Evolutionary conservation across 169 alveolate genomes (phyloP).

Genomic region (Babesia divergens): DNA sequence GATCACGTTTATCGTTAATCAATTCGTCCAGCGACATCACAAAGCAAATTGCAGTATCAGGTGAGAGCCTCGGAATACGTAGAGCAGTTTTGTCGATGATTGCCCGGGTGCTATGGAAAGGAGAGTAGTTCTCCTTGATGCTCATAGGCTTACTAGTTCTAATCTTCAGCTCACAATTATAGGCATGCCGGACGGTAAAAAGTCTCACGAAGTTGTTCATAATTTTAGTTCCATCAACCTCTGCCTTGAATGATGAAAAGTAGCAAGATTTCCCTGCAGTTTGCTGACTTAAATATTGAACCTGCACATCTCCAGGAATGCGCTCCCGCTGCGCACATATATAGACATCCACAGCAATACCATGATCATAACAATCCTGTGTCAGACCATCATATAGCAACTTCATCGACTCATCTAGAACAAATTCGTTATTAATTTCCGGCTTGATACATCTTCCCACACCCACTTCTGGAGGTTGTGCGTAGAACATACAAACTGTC

Average conservation of each 20-base stretch:
- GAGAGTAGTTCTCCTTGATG: constrained; percentile 61
- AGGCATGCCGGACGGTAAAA: constrained; percentile 55
- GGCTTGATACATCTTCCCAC: constrained; percentile 55
- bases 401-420: constrained; percentile 32
- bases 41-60: constrained; percentile 70
- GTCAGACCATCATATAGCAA: constrained; percentile 34
- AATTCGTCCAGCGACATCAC: constrained; percentile 58
- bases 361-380: constrained; percentile 36
- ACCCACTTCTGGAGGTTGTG: constrained; percentile 71
- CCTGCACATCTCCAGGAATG: constrained; percentile 40
- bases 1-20: constrained; percentile 41
- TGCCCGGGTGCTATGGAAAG: constrained; percentile 66
- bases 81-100: constrained; percentile 58
- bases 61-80: constrained; percentile 66
- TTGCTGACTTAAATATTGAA: constrained; percentile 40
- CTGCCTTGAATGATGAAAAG: constrained; percentile 28
- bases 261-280: constrained; percentile 64
- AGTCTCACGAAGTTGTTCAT: constrained; percentile 13
- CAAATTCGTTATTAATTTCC: not conserved
- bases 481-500: constrained; percentile 67
- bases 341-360: constrained; percentile 56
- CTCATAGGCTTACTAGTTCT: constrained; percentile 57
- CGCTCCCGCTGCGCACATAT: constrained; percentile 39
- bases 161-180: constrained; percentile 72
- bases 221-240: constrained; percentile 4